A percentile compares a stretch with the other conserved stretches of the same genome.
Conservation (phyloP, 768 basidiomycete species). For the Gelatoporia subvermispora region DNA sequence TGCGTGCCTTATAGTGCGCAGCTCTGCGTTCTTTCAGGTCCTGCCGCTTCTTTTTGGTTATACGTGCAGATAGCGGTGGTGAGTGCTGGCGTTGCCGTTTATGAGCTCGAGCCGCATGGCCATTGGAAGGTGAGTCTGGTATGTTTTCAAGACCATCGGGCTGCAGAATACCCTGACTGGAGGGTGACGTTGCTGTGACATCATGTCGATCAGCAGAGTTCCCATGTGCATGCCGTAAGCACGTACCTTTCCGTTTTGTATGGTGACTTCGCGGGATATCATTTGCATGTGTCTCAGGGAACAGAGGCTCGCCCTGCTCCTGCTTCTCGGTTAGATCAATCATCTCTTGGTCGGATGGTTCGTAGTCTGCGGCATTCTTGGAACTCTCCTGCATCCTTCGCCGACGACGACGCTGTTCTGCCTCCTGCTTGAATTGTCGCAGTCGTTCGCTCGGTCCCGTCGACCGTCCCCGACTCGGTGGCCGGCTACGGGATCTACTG, state of each 20-base stretch:
- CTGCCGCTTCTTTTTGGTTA: constrained; percentile 2
- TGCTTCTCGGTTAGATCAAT: constrained; percentile 14
- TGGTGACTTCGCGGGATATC: neutral
- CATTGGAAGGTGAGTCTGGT: neutral
- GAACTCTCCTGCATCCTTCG: neutral
- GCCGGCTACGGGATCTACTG: neutral
- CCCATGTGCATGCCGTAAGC: too few relatives aligned
- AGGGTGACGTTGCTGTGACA: too few relatives aligned
- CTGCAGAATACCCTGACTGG: too few relatives aligned
- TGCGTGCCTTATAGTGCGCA: neutral
- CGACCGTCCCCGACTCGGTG: neutral
- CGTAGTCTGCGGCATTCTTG: neutral
- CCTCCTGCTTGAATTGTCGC: constrained; percentile 5
- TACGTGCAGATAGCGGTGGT: neutral
- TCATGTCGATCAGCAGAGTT: too few relatives aligned
- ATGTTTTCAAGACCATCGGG: too few relatives aligned
- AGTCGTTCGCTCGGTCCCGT: constrained; percentile 4
- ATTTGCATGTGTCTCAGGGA: too few relatives aligned
- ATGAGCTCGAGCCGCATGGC: neutral
- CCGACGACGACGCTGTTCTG: neutral
- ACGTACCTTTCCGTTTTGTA: constrained; percentile 14
- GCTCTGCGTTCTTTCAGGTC: constrained; percentile 5
- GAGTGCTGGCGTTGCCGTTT: constrained; percentile 11
- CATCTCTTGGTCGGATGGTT: constrained; percentile 7
- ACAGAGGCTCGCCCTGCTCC: neutral